Base-by-base conservation (phyloP, 495 filamentous ascomycete genomes). In the Chaetomium tenue region DNA sequence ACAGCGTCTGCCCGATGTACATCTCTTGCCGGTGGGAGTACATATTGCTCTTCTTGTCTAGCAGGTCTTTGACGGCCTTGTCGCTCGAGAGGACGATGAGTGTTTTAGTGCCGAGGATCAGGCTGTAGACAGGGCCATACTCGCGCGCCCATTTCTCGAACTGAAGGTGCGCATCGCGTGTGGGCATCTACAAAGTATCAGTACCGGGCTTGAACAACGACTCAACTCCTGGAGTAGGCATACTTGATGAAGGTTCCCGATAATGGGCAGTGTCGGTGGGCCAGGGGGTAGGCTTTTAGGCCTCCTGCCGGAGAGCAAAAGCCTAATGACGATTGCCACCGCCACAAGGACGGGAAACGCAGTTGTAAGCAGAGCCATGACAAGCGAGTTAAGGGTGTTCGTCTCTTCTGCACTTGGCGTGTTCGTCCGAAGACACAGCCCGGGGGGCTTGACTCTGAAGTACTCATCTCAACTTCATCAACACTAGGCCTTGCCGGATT, bases 61-160 rank as follows among this genome's bases (percentile, higher is more conserved):
- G 47, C 0, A 77, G 68, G 18, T 79, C 77, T 63, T 75, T 79
- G 63, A 76, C 70, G 5, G 73, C 72, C 62, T 68, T 58, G 63
- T 78, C 74, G 40, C 69, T 71, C 9, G 72, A 71, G 18, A 78
- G 66, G 2, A 78, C 71, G 18, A 78, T 66, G 51, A 75, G 54
- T 23, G 59, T 61, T 59, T 75, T 76, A 60, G 75, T 73, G n/a
- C 75, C 76, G 23, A 78, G 71, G 47, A 78, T 78, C 40, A 78
- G 67, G 26, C 70, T 74, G 67, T 76, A 78, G 39, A 78, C 68
- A 1, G 76, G 76, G 39, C 76, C 76, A 63, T 77, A 78, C 51
- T 75, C 68, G n/a, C 70, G 58, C 28, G 71, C 76, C 76, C 75
- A 78, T 48, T 73, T 75, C 56, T 74, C 66, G 53, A 78, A 77